phyloP scores from a whole-genome alignment of 805 yeast genomes.

The Wickerhamiella kazuoi region DNA sequence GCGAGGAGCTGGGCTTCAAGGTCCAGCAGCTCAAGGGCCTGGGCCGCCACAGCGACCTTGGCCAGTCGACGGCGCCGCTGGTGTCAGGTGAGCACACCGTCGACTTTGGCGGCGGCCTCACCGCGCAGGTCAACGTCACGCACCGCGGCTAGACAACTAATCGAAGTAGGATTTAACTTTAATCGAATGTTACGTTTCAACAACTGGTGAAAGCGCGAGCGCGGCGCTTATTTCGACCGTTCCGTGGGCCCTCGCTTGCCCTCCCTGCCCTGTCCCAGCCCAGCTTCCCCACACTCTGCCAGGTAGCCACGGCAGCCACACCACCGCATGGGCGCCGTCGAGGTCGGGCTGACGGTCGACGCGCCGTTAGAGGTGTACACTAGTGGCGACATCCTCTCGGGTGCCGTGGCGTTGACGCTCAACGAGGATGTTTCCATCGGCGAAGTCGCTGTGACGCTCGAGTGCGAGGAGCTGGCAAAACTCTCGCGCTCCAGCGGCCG shows the following conservation, averaged over 20 bases:
- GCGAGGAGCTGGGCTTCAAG: constrained; percentile 39
- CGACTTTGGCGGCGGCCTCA: constrained; percentile 7
- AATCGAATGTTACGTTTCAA: no score
- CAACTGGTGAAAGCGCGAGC: no score
- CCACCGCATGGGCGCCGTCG: no score
- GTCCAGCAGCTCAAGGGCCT: constrained; percentile 53
- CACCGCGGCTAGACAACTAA: not conserved
- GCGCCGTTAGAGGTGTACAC: not conserved
- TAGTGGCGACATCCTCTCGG: not conserved
- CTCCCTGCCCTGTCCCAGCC: no score
- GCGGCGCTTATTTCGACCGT: no score
- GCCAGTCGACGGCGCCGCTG: constrained; percentile 33
- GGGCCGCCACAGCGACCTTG: constrained; percentile 52
- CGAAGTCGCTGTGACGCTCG: not conserved
- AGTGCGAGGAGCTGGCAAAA: not conserved
- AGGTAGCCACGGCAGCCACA: no score
- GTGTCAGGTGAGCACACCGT: constrained; percentile 22
- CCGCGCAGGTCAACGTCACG: not conserved
- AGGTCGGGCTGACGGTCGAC: no score
- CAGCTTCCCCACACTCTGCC: no score
- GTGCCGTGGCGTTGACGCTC: not conserved
- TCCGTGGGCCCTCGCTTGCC: no score
- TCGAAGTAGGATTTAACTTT: no score
- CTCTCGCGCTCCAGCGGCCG: not conserved
- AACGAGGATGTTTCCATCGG: not conserved